Conservation (phyloP, 2,329 filamentous ascomycete genomes). For the Colletotrichum cordylinicola region DNA sequence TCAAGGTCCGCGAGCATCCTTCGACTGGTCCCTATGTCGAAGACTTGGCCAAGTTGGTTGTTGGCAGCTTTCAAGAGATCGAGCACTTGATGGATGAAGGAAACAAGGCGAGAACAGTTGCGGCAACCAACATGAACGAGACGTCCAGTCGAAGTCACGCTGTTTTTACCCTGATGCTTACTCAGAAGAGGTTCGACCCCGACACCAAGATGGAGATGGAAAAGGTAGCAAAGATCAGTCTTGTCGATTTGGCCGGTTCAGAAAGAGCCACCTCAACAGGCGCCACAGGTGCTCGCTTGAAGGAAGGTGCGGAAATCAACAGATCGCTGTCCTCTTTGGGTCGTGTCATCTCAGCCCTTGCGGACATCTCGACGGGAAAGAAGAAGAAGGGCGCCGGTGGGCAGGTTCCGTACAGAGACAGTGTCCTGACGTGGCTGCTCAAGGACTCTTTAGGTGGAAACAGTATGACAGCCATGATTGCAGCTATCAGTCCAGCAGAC, state of each 20-base stretch:
- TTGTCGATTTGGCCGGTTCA: constrained; percentile 97
- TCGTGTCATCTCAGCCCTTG: constrained; percentile 94
- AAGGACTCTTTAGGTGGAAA: constrained; percentile 98
- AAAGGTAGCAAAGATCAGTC: constrained; percentile 96
- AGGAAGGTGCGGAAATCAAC: constrained; percentile 99
- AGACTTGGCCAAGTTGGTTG: constrained; percentile 93
- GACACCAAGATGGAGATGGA: constrained; percentile 98
- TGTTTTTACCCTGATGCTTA: constrained; percentile 95
- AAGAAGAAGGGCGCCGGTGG: constrained; percentile 76
- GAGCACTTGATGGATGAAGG: constrained; percentile 99
- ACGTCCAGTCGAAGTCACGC: constrained; percentile 98
- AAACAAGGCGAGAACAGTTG: constrained; percentile 97
- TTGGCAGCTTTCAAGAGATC: constrained; percentile 92
- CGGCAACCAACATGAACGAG: constrained; percentile 99
- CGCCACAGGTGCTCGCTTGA: constrained; percentile 91
- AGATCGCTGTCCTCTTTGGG: constrained; percentile 94
- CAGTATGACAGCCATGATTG: constrained; percentile 99
- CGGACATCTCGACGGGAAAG: constrained; percentile 86
- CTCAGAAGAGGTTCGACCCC: constrained; percentile 87
- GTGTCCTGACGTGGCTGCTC: constrained; percentile 91
- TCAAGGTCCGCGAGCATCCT: constrained; percentile 97
- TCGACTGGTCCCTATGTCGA: constrained; percentile 98
- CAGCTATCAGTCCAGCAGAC: constrained; percentile 95
- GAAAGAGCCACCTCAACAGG: constrained; percentile 97
- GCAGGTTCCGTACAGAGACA: constrained; percentile 96